Evolutionary conservation across 1,139 yeast genomes (phyloP).

Genomic region (Geotrichum candidum): DNA sequence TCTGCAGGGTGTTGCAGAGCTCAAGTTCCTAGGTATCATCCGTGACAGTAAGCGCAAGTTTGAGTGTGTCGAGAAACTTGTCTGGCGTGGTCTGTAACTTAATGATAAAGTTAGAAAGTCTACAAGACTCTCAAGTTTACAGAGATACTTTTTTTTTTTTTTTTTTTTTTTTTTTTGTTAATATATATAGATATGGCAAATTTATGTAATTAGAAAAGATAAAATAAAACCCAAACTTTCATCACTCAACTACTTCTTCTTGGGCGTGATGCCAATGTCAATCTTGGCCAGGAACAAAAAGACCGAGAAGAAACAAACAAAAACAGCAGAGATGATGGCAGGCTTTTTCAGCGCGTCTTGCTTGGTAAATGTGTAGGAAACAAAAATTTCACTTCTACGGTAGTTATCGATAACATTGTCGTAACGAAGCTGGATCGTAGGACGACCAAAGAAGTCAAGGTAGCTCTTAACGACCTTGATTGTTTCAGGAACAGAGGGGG

Average conservation of each 20-base stretch:
- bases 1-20: conserved; percentile 51
- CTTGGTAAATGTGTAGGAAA: conserved; percentile 58
- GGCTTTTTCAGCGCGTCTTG: conserved; percentile 59
- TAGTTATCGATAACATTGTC: conserved; percentile 67
- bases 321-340: conserved; percentile 54
- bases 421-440: conserved; percentile 60
- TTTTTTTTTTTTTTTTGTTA: not conserved
- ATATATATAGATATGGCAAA: not conserved
- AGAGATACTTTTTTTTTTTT: too few species aligned
- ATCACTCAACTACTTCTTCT: not conserved
- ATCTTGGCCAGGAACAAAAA: conserved; percentile 46
- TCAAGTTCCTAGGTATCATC: conserved; percentile 49
- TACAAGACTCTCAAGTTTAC: too few species aligned
- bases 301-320: conserved; percentile 57
- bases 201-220: not conserved
- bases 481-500: conserved; percentile 35
- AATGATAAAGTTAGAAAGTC: too few species aligned
- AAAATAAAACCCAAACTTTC: not conserved
- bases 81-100: conserved; percentile 51
- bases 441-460: conserved; percentile 80
- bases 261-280: conserved; percentile 31
- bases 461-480: conserved; percentile 41
- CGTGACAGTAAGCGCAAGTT: conserved; percentile 45
- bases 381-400: conserved; percentile 49
- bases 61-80: conserved; percentile 51